Percentiles rank a stretch among this genome's conserved stretches.
phyloP scores from a whole-genome alignment of 2,329 filamentous ascomycete species.

The Penicillium rolfsii region DNA sequence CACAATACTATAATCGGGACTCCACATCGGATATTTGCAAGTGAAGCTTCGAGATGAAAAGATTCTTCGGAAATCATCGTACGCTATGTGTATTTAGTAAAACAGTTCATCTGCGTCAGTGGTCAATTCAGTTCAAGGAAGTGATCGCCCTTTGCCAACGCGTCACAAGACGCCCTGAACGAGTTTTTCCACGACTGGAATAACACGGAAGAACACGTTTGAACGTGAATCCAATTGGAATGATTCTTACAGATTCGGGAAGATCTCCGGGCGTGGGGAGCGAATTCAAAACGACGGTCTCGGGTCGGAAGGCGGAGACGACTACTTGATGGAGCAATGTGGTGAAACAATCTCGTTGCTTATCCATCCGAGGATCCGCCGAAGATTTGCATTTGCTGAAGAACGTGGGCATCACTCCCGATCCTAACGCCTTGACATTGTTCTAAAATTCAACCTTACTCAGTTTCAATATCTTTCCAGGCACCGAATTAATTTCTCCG shows the following conservation, averaged over 20 bases:
- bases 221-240: not conserved
- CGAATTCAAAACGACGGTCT: slow-evolving; percentile 18
- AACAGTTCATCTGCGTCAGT: not conserved
- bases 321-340: slow-evolving; percentile 12
- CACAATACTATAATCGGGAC: slow-evolving; percentile 13
- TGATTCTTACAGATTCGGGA: slow-evolving; percentile 14
- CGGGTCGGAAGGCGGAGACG: slow-evolving; percentile 4
- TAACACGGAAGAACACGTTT: not conserved
- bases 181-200: slow-evolving; percentile 23
- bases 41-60: not conserved
- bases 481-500: not conserved
- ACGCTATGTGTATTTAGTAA: not conserved
- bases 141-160: slow-evolving; percentile 1
- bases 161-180: not conserved
- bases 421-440: not conserved
- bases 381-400: slow-evolving; percentile 1
- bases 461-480: not conserved
- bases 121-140: not conserved
- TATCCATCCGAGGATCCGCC: slow-evolving; percentile 6
- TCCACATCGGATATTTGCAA: slow-evolving; percentile 19
- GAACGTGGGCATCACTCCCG: not conserved
- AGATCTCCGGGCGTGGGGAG: slow-evolving; percentile 16
- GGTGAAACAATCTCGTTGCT: slow-evolving; percentile 8
- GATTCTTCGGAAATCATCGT: not conserved
- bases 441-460: not conserved